Evolutionary conservation across 2,329 filamentous ascomycete genomes (phyloP).

Genomic region (Trichophyton equinum): DNA sequence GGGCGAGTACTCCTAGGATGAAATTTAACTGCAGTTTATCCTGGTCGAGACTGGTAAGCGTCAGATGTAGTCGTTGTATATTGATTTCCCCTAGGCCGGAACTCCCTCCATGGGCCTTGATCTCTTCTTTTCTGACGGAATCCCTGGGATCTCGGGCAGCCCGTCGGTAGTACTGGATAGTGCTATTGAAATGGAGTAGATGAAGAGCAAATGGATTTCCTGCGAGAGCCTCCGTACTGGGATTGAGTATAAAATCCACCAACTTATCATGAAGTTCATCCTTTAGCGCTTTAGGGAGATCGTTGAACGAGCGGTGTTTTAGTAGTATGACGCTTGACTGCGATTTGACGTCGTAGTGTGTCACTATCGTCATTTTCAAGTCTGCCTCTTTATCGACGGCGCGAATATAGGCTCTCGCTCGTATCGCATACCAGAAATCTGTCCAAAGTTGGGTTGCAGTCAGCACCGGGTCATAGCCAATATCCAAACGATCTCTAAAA

Average conservation of each 20-base stretch:
- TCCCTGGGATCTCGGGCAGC: conserved; percentile 9
- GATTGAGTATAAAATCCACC: conserved; percentile 8
- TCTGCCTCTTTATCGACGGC: conserved; percentile 9
- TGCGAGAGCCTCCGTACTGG: conserved; percentile 5
- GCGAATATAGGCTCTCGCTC: conserved; percentile 8
- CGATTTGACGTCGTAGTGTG: conserved; percentile 9
- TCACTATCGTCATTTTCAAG: conserved; percentile 11
- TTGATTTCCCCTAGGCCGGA: conserved; percentile 6
- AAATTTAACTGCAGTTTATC: conserved; percentile 10
- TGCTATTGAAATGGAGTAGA: conserved; percentile 9
- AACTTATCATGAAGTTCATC: conserved; percentile 6
- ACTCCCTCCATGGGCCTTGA: conserved; percentile 9
- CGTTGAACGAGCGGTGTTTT: conserved; percentile 9
- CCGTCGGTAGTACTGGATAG: conserved; percentile 10
- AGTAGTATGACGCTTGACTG: conserved; percentile 8
- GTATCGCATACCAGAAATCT: conserved; percentile 11
- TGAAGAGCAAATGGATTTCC: conserved; percentile 8
- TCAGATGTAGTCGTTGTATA: conserved; percentile 8
- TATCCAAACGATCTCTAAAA: neutral
- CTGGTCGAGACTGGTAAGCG: conserved; percentile 9
- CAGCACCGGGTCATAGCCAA: neutral
- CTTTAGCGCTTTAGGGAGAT: conserved; percentile 7
- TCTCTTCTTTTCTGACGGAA: conserved; percentile 9
- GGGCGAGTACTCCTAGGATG: conserved; percentile 8
- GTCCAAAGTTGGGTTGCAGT: neutral